phyloP scores from a whole-genome alignment of 345 rosid species.

The Hibiscus trionum region DNA sequence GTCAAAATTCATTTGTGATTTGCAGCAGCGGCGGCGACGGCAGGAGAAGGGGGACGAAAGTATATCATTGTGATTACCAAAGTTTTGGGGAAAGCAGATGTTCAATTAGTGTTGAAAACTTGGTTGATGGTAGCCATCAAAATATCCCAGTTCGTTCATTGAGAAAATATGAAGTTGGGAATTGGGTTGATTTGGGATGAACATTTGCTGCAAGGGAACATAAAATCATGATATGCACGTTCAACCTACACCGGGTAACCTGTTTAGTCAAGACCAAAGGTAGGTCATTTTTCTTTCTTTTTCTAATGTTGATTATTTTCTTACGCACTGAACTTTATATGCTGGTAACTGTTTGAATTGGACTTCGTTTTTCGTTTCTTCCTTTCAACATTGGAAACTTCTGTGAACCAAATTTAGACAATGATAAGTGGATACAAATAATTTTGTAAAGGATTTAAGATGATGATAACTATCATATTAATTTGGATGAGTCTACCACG shows the following conservation, averaged over 20 bases:
- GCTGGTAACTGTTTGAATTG: not conserved
- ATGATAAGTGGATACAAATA: too few relatives aligned
- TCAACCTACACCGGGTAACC: not conserved
- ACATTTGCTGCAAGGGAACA: not conserved
- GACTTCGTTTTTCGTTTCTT: not conserved
- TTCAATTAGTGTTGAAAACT: not conserved
- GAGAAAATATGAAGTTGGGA: not conserved
- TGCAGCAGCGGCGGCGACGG: not conserved
- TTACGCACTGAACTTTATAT: not conserved
- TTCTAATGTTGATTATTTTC: not conserved
- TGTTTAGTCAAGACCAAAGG: not conserved
- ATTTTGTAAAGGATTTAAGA: too few relatives aligned
- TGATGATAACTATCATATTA: too few relatives aligned
- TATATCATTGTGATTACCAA: not conserved
- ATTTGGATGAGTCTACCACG: too few relatives aligned
- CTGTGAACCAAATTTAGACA: not conserved
- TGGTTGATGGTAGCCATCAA: not conserved
- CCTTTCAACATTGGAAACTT: not conserved
- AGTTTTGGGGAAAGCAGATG: not conserved
- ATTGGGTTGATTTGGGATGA: not conserved
- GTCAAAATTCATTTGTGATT: not conserved
- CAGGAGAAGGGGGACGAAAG: not conserved
- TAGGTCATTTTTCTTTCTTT: not conserved
- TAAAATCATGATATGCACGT: not conserved
- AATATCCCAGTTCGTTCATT: not conserved